Evolutionary conservation across 202 grass and related monocot genomes (phyloP).

Genomic region (Sporobolus alterniflorus): DNA sequence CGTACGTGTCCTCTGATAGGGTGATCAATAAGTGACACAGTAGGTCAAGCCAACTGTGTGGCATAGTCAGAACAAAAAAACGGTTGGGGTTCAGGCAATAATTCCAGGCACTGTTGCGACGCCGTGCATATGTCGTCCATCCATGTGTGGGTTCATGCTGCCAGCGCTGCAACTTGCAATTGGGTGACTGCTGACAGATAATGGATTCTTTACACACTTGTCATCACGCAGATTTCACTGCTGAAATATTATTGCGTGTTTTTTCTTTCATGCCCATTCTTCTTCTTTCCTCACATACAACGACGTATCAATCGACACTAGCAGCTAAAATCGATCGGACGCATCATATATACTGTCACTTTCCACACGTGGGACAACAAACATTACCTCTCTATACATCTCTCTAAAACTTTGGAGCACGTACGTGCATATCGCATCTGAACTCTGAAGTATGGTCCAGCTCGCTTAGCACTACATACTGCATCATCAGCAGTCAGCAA

Average conservation of each 20-base stretch:
- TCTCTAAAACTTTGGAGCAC: conserved; percentile 2
- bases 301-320: too few species aligned
- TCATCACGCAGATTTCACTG: too few species aligned
- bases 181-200: background rate
- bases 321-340: too few species aligned
- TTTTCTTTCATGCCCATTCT: too few species aligned
- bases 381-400: background rate
- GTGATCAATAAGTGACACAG: conserved; percentile 26
- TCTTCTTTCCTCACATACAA: too few species aligned
- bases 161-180: background rate
- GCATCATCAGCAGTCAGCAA: background rate
- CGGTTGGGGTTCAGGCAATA: background rate
- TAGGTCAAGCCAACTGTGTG: background rate
- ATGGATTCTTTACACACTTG: background rate
- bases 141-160: background rate
- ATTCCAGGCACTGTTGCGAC: background rate
- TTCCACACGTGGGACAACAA: background rate
- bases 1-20: background rate
- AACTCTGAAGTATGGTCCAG: conserved; percentile 5
- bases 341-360: too few species aligned
- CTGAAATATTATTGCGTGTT: too few species aligned
- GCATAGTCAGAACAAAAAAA: background rate
- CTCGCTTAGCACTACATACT: background rate
- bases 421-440: background rate
- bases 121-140: conserved; percentile 1